These are phyloP conservation scores for Clathrus columnatus DNA, from an alignment of 768 basidiomycete species.

Conservation along the genomic window DNA sequence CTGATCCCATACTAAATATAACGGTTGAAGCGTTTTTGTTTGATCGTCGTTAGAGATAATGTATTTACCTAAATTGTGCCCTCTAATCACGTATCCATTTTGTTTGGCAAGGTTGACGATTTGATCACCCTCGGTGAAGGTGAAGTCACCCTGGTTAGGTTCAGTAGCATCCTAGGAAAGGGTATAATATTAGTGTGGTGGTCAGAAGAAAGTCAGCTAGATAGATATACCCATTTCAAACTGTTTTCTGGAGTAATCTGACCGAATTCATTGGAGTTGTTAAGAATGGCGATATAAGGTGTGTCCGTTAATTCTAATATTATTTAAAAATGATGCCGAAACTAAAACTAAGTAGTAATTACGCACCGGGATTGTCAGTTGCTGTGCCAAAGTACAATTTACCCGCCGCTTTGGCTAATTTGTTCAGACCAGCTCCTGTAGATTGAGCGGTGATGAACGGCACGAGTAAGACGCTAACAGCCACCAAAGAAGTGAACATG, in stretches of 20 bases:
- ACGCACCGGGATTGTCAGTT: background rate
- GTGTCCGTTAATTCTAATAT: slow-evolving; percentile 32
- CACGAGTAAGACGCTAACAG: background rate
- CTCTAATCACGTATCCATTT: slow-evolving; percentile 9
- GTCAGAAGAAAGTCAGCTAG: background rate
- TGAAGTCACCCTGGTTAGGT: slow-evolving; percentile 12
- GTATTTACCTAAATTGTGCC: background rate
- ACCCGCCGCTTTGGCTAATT: background rate
- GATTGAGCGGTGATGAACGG: background rate
- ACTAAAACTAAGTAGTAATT: background rate
- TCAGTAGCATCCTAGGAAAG: slow-evolving; percentile 8
- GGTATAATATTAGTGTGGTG: background rate
- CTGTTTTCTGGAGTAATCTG: slow-evolving; percentile 43
- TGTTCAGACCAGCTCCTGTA: background rate
- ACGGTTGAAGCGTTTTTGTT: too few relatives aligned
- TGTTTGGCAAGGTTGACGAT: slow-evolving; percentile 11
- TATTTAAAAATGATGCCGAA: background rate
- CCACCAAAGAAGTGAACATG: background rate
- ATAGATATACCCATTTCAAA: slow-evolving; percentile 44
- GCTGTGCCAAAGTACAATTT: background rate
- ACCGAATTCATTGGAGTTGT: slow-evolving; percentile 32
- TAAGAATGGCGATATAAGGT: slow-evolving; percentile 31
- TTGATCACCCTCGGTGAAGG: slow-evolving; percentile 10
- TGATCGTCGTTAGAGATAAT: too few relatives aligned
- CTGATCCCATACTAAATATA: slow-evolving; percentile 40